These are phyloP conservation scores for Wickerhamomyces chambardii DNA, from an alignment of 805 yeast genomes.

Conservation along the genomic window DNA sequence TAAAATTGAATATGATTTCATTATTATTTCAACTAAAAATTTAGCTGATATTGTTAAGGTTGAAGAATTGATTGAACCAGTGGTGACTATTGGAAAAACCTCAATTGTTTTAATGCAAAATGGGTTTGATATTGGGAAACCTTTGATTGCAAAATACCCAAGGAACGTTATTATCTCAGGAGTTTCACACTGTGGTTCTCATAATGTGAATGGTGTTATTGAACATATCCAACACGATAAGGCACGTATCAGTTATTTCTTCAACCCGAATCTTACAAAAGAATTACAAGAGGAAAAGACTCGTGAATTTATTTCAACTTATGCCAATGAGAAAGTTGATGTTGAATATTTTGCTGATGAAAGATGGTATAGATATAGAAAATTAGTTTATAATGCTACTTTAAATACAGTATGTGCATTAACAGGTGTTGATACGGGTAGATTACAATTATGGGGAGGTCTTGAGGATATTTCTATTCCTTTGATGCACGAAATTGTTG, in stretches of 20 bases:
- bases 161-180: slow-evolving; percentile 45
- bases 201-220: slow-evolving; percentile 39
- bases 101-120: slow-evolving; percentile 54
- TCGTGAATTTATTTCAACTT: slow-evolving; percentile 28
- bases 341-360: slow-evolving; percentile 33
- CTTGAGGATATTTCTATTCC: slow-evolving; percentile 30
- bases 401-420: slow-evolving; percentile 53
- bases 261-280: slow-evolving; percentile 21
- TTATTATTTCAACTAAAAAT: slow-evolving; percentile 54
- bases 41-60: slow-evolving; percentile 55
- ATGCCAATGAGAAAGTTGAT: slow-evolving; percentile 30
- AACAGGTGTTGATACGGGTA: slow-evolving; percentile 46
- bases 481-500: slow-evolving; percentile 55
- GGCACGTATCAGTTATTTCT: neutral
- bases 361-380: slow-evolving; percentile 47
- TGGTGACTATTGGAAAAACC: slow-evolving; percentile 33
- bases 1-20: slow-evolving; percentile 33
- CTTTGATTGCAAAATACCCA: slow-evolving; percentile 42
- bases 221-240: slow-evolving; percentile 41
- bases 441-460: slow-evolving; percentile 34
- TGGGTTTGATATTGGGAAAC: slow-evolving; percentile 57
- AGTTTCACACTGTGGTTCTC: slow-evolving; percentile 54
- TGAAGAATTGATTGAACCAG: slow-evolving; percentile 42
- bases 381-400: slow-evolving; percentile 58
- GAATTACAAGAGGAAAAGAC: slow-evolving; percentile 26